Conservation (phyloP, 768 basidiomycete species). For the Naganishia vishniacii region DNA sequence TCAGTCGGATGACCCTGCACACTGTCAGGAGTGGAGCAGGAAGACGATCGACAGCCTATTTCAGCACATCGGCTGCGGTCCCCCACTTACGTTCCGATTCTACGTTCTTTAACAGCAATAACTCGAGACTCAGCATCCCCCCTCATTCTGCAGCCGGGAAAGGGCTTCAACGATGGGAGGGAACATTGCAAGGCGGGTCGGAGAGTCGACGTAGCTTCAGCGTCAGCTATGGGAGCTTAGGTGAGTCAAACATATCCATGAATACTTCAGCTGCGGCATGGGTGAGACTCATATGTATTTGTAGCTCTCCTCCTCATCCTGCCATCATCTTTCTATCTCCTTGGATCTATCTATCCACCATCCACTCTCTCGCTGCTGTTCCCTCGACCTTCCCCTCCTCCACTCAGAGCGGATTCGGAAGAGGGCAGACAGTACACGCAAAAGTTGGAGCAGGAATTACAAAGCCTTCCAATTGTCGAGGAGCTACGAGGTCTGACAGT, state of each 20-base stretch:
- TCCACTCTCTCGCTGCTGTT: constrained; percentile 57
- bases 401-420: constrained; percentile 58
- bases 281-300: not conserved
- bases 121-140: not conserved
- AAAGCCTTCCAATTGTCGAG: constrained; percentile 60
- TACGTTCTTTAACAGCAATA: constrained; percentile 5
- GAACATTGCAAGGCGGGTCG: not conserved
- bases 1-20: no score
- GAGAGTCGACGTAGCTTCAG: not conserved
- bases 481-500: constrained; percentile 53
- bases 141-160: not conserved
- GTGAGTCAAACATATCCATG: no score
- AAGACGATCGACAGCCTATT: not conserved
- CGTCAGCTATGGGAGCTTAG: constrained; percentile 10
- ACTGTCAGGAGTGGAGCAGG: not conserved
- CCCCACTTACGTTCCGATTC: not conserved
- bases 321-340: constrained; percentile 32
- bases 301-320: constrained; percentile 22
- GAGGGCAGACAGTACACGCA: constrained; percentile 59
- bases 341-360: constrained; percentile 44
- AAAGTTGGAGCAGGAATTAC: constrained; percentile 64
- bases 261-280: no score
- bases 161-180: constrained; percentile 13
- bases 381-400: constrained; percentile 70
- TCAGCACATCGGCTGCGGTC: not conserved